A percentile compares a stretch with the other conserved stretches of the same genome.
Conservation (phyloP, 1,284 basidiomycete species). For the Tilletia horrida region DNA sequence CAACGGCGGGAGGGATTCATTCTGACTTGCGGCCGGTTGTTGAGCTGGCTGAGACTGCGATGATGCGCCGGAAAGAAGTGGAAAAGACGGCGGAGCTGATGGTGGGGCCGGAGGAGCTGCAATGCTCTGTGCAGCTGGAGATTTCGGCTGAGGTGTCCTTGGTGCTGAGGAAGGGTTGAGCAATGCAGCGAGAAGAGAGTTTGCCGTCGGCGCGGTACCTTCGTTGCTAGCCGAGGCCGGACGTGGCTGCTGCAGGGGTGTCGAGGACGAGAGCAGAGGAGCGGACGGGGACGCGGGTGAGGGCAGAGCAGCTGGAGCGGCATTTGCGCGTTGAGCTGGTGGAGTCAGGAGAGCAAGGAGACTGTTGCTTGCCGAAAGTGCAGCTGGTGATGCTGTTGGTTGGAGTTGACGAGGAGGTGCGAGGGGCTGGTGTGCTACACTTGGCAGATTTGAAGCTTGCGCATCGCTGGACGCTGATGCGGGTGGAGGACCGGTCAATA, state of each 20-base stretch:
- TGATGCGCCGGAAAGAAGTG: no score
- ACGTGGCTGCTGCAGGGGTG: background rate
- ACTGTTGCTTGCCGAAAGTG: background rate
- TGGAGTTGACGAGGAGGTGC: background rate
- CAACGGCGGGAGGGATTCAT: background rate
- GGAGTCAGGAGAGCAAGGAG: slow-evolving; percentile 4
- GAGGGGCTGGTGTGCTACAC: no score
- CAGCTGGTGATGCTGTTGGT: slow-evolving; percentile 6
- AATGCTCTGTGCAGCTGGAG: background rate
- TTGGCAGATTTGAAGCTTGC: no score
- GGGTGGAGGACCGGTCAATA: no score
- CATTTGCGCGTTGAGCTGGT: background rate
- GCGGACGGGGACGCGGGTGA: background rate
- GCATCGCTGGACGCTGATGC: no score
- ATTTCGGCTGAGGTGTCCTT: background rate
- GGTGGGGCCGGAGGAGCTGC: background rate
- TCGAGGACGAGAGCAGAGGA: background rate
- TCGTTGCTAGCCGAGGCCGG: background rate
- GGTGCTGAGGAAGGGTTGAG: background rate
- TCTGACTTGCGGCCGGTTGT: no score
- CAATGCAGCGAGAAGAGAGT: background rate
- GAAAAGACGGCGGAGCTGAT: no score
- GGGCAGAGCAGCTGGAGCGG: background rate
- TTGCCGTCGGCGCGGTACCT: background rate
- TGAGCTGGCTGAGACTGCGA: no score